Base-by-base conservation (phyloP, 164 flowering plant species). In the Euptelea pleiosperma region DNA sequence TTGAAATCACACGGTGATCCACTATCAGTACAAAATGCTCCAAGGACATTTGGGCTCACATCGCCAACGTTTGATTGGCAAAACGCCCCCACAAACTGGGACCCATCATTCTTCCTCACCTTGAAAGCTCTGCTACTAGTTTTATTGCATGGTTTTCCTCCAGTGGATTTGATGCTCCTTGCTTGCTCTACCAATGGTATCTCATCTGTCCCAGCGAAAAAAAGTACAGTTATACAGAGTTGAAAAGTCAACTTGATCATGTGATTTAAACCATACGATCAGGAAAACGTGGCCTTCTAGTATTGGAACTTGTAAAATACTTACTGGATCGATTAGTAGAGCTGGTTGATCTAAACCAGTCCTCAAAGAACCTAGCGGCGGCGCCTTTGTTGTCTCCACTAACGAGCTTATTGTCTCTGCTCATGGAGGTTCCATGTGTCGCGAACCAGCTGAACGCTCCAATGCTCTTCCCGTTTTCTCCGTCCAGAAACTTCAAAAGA, bases 311-410 rank as follows among this genome's bases (percentile, higher is more conserved):
- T n/a, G n/a, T n/a, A n/a, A n/a, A n/a, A n/a, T n/a, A n/a, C n/a
- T n/a, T n/a, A n/a, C n/a, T n/a, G n/a, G n/a, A n/a, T n/a, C n/a
- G n/a, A n/a, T n/a, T n/a, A 5, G 33, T 15, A 21, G 31, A 24
- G 21, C 26, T 40, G 47, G 48, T 29, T 57, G 61, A 40, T 52
- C 60, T 35, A 61, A 75, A 75, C 86, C 89, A 79, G 65, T 81
- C 89, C 55, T 83, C 89, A 21, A 83, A 76, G 58, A 84, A 73
- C 61, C 86, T 72, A 12, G 89, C 84, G 12, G 89, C 89, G 6
- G 81, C 81, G 2, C 89, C 89, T 60, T 84, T 84, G 63, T 84
- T 84, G 68, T 84, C 89, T 26, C 89, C 89, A 59, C 89, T 81
- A 14, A 84, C 75, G 52, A 81, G 82, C 64, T 61, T 70, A 62